A percentile compares a stretch with the other conserved stretches of the same genome.
These are phyloP conservation scores for Daedaleopsis nitida DNA, from an alignment of 768 basidiomycete species.

Conservation along the genomic window DNA sequence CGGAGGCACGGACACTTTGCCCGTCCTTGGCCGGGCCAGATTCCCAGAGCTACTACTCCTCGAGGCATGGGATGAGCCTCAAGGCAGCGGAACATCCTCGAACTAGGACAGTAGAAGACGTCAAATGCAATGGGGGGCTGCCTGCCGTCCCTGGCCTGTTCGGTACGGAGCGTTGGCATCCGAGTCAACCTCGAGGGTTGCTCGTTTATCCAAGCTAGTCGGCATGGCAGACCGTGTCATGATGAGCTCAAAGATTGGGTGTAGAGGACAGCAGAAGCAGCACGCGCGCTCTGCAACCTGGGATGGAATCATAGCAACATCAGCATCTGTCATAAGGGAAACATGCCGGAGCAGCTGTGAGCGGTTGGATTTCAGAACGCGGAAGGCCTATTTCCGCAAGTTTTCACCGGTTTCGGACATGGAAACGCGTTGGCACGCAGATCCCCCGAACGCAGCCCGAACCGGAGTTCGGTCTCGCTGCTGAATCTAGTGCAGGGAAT, in stretches of 20 bases:
- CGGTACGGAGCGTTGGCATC: background rate
- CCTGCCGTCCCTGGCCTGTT: background rate
- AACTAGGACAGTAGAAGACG: conserved; percentile 1
- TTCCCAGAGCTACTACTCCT: background rate
- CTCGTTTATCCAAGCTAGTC: background rate
- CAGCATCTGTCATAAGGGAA: conserved; percentile 18
- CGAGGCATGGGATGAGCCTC: conserved; percentile 15
- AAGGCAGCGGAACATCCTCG: conserved; percentile 3
- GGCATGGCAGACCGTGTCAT: background rate
- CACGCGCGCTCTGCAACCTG: background rate
- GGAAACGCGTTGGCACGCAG: conserved; percentile 15
- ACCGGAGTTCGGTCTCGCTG: conserved; percentile 1
- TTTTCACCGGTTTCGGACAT: conserved; percentile 16
- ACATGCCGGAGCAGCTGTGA: conserved; percentile 14
- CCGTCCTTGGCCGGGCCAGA: background rate
- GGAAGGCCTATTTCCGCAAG: background rate
- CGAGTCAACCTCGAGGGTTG: background rate
- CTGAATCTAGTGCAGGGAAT: background rate
- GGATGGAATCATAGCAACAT: conserved; percentile 7
- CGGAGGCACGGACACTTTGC: background rate
- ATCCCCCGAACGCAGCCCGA: background rate
- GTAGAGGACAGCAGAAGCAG: background rate
- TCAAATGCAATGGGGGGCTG: background rate
- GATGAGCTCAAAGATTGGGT: background rate
- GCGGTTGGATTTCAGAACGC: conserved; percentile 1